A percentile compares a stretch with the other conserved stretches of the same genome.
Conservation (phyloP, 2,329 filamentous ascomycete genomes). For the Stagonosporopsis rhizophila region DNA sequence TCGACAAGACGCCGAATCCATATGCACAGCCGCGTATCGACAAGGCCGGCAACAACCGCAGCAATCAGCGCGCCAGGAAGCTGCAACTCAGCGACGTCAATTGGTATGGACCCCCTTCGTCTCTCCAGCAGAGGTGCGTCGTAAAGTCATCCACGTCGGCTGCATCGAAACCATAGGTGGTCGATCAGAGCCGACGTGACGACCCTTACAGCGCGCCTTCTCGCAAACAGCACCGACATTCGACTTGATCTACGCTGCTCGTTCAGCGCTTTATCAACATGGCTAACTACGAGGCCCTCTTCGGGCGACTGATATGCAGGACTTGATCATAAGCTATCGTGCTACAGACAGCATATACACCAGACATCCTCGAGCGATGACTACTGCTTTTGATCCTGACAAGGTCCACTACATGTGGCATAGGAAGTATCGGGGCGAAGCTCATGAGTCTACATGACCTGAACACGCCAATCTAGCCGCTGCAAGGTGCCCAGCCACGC, state of each 20-base stretch:
- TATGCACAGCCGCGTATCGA: conserved; percentile 58
- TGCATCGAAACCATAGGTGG: conserved; percentile 15
- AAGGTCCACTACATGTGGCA: neutral
- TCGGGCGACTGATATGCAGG: conserved; percentile 38
- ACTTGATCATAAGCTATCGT: conserved; percentile 34
- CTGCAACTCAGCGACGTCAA: conserved; percentile 96
- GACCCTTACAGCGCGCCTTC: conserved; percentile 10
- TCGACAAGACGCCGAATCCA: conserved; percentile 52
- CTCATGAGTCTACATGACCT: neutral
- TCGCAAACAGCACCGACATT: conserved; percentile 11
- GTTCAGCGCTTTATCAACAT: conserved; percentile 14
- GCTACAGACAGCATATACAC: conserved; percentile 35
- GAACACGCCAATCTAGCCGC: neutral
- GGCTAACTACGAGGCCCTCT: conserved; percentile 39
- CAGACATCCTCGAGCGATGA: conserved; percentile 16
- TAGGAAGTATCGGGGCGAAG: neutral
- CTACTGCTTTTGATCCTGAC: conserved; percentile 10
- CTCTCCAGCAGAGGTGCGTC: conserved; percentile 23
- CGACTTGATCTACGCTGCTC: conserved; percentile 17
- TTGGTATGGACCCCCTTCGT: conserved; percentile 70
- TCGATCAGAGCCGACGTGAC: conserved; percentile 23
- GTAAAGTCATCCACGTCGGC: conserved; percentile 15
- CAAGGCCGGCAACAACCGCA: conserved; percentile 69
- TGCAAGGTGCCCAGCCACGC: conserved; percentile 1
- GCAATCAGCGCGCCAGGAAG: conserved; percentile 83